Evolutionary conservation across 306 rosid species (phyloP), one percentile per base, ranked within the genome.

Genomic region (Sophora flavescens): DNA sequence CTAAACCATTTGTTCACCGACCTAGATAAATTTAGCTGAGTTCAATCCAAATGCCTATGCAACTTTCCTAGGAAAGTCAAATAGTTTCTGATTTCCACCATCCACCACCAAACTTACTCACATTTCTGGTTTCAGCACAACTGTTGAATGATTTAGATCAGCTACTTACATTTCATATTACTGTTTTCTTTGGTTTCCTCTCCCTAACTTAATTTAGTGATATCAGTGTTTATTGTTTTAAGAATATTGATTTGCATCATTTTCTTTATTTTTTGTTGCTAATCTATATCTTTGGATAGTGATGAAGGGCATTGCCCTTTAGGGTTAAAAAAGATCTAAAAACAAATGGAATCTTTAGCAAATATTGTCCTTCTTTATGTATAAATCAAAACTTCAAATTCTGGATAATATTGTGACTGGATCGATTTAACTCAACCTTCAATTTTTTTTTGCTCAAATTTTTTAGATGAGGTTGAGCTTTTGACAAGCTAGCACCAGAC

Each of bases 121-220:
- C 48, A 28, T 59, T 75, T 51, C 41, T 32, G 51, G 26, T 42
- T 75, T 74, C 66, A 3, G 12, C 68, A 32, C 69, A 75, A 48
- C 74, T 13, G 51, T 63, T 70, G 50, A 44, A 68, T 68, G 12
- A 60, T 58, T 38, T 75, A 60, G 84, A 81, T 81, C 11, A 75
- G 61, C 81, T 75, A 68, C 80, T 59, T 18, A 8, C 51, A 48
- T 33, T 18, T 58, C 35, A 63, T 47, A 6, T 10, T 36, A 28
- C 6, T 56, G 39, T 64, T 70, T 18, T 50, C 11, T 22, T 4
- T 17, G 30, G 54, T 18, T 56, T 56, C 30, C 58, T 7, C 8
- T 14, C 13, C 30, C 72, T 30, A 50, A 15, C 66, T 54, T 38
- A 32, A 11, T 10, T 26, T 17, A 33, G 8, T 48, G 13, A 6